phyloP scores from a whole-genome alignment of 2,329 filamentous ascomycete species.

The Tricladium varicosporioides region DNA sequence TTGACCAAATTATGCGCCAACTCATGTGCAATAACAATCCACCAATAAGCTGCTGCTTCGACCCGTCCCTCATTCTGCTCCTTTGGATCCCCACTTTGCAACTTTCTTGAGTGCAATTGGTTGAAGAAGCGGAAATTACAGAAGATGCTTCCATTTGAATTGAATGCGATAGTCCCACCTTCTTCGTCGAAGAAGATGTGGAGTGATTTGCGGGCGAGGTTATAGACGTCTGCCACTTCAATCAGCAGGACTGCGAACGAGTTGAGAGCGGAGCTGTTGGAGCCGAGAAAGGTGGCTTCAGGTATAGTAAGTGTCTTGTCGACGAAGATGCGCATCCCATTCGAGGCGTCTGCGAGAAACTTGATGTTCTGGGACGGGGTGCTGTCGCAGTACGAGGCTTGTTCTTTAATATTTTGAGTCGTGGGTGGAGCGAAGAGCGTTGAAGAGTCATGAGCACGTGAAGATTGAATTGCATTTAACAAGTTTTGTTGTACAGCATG shows the following conservation, averaged over 20 bases:
- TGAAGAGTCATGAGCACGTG: constrained; percentile 72
- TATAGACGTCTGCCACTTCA: constrained; percentile 71
- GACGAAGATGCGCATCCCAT: constrained; percentile 73
- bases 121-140: constrained; percentile 89
- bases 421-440: constrained; percentile 70
- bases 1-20: constrained; percentile 88
- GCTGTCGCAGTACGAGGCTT: constrained; percentile 82
- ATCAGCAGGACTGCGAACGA: constrained; percentile 67
- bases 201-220: constrained; percentile 63
- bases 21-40: constrained; percentile 93
- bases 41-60: constrained; percentile 84
- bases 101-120: constrained; percentile 65
- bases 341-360: constrained; percentile 66
- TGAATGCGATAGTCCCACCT: constrained; percentile 89
- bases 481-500: constrained; percentile 67
- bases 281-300: constrained; percentile 55
- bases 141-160: constrained; percentile 81
- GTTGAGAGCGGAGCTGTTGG: constrained; percentile 62
- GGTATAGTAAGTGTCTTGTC: constrained; percentile 51
- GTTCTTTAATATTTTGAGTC: constrained; percentile 74
- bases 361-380: constrained; percentile 70
- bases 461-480: constrained; percentile 74
- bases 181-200: constrained; percentile 85
- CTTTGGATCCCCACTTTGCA: constrained; percentile 35
- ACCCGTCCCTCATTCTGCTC: constrained; percentile 46